These are phyloP conservation scores for Alloteropsis semialata DNA, from an alignment of 176 grass and related monocot genomes.

Conservation along the genomic window DNA sequence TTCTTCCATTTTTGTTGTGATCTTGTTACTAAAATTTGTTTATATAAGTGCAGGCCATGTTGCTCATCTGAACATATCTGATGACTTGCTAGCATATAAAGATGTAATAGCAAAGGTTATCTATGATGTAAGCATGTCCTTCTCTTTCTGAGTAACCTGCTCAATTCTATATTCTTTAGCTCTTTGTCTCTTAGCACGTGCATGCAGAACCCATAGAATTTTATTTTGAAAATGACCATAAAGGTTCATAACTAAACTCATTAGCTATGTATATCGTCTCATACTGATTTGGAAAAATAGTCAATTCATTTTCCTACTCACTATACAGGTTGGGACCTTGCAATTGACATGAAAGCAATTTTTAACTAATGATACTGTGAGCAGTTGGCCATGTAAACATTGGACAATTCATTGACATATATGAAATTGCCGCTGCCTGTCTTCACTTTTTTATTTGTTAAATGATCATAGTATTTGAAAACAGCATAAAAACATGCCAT, in stretches of 20 bases:
- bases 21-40: slow-evolving; percentile 23
- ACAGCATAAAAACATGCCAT: slow-evolving; percentile 5
- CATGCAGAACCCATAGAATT: neutral
- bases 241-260: neutral
- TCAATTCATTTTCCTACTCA: neutral
- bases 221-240: neutral
- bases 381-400: neutral
- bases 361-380: slow-evolving; percentile 12
- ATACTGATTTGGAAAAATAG: neutral
- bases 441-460: slow-evolving; percentile 1
- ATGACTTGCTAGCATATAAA: slow-evolving; percentile 78
- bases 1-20: neutral
- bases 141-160: slow-evolving; percentile 5
- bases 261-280: neutral
- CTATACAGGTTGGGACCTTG: neutral
- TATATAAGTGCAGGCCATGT: slow-evolving; percentile 77
- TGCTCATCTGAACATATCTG: slow-evolving; percentile 94
- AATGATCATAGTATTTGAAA: neutral
- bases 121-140: slow-evolving; percentile 73
- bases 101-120: slow-evolving; percentile 87
- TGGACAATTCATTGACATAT: neutral
- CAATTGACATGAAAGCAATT: neutral
- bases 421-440: neutral
- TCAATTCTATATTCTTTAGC: neutral
- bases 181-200: neutral